Base-by-base conservation (phyloP, 2,329 filamentous ascomycete species). In the Colletotrichum destructivum region DNA sequence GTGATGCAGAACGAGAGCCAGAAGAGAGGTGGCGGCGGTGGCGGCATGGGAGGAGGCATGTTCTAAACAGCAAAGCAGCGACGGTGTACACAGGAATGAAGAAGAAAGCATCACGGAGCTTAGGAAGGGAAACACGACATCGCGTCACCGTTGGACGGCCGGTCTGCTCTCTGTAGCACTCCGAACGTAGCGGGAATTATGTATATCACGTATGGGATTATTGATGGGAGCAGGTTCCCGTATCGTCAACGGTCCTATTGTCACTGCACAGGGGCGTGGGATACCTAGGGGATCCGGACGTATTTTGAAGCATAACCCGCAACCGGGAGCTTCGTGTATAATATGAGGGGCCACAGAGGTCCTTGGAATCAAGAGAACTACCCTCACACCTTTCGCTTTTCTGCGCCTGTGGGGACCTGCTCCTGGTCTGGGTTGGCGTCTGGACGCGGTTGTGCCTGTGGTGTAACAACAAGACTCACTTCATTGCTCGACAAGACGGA, bases 1-100 rank as follows among this genome's bases (percentile, higher is more conserved):
- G 94, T 97, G 86, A 95, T 98, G 91, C 95, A 98, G 85, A 91
- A 92, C 75, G 93, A 97, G 84, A 94, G 93, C 60, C 89, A 91
- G 79, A 88, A 89, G 74, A 89, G 89, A 79, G 89, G 91, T 72
- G 88, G 85, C 51, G 87, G 91, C 72, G 88, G 85, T 49, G 87
- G 85, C 46, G 60, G 60, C 12, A 84, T 83, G n/a, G 87, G 84
- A 54, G 87, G 85, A 54, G 88, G 87, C 35, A 84, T 90, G 74
- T 80, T 81, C 65, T 79, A 76, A 74, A 51, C 6, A 35, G 5
- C 15, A 13, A 21, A 49, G 18, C 49, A 31, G 46, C 15, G 15
- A 23, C 38, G 46, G 42, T 42, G 60, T 16, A 18, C 6, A 23
- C 16, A 40, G 18, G 26, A 42, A 62, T 11, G n/a, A 46, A 42